A percentile compares a stretch with the other conserved stretches of the same genome.
These are phyloP conservation scores for Gonapodya prolifera DNA, from an alignment of 192 early-diverging fungal species.

Conservation along the genomic window DNA sequence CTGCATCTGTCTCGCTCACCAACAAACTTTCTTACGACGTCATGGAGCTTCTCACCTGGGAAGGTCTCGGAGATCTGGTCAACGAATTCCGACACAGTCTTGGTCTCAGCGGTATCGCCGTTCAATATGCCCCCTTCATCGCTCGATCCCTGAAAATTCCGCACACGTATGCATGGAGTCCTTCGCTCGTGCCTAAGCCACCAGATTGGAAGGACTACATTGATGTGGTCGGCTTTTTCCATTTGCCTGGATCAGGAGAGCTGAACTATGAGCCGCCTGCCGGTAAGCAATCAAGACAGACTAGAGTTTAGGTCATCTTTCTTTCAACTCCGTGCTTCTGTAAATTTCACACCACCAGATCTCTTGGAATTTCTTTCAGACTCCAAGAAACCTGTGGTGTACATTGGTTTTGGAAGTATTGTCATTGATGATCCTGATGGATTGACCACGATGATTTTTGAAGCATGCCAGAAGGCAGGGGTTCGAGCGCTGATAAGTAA, in stretches of 20 bases:
- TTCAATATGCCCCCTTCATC: slow-evolving; percentile 3
- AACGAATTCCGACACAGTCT: slow-evolving; percentile 13
- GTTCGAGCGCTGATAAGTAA: slow-evolving; percentile 15
- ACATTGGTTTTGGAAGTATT: slow-evolving; percentile 22
- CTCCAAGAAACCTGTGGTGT: slow-evolving; percentile 14
- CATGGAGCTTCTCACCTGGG: slow-evolving; percentile 7
- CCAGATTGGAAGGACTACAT: slow-evolving; percentile 22
- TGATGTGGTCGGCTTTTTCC: slow-evolving; percentile 20
- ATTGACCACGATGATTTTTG: slow-evolving; percentile 14
- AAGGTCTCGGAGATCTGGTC: slow-evolving; percentile 20
- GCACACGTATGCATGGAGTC: slow-evolving; percentile 20
- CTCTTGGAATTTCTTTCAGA: slow-evolving; percentile 13
- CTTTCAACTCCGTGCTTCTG: too few species aligned
- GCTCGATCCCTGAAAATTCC: slow-evolving; percentile 14
- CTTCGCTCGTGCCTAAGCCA: slow-evolving; percentile 19
- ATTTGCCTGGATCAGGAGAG: slow-evolving; percentile 5
- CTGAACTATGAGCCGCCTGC: slow-evolving; percentile 12
- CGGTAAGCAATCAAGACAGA: too few species aligned
- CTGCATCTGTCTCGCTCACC: neutral
- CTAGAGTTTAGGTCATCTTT: too few species aligned
- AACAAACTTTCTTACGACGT: slow-evolving; percentile 14
- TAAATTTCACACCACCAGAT: too few species aligned
- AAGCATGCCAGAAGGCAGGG: slow-evolving; percentile 16
- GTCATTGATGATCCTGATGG: slow-evolving; percentile 20
- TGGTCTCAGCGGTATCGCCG: slow-evolving; percentile 8